Evolutionary conservation across 1,139 yeast species (phyloP), one percentile per base, ranked within the genome.

Genomic region (Blastobotrys serpentis): DNA sequence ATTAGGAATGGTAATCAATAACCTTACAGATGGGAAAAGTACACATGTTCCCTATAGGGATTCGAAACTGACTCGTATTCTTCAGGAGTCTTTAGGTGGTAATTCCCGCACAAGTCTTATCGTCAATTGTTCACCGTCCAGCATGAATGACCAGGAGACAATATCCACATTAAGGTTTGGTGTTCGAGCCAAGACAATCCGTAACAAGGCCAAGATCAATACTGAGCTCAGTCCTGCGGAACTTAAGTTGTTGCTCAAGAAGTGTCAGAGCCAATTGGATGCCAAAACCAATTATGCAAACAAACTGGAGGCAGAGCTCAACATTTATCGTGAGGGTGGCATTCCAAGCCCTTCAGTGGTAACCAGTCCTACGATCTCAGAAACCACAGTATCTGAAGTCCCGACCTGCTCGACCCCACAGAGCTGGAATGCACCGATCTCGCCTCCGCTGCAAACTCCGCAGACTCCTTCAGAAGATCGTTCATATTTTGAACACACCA

Each of bases 71-170:
- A 88, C 97, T 0, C 73, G 95, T 52, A 81, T 89, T 11, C 68
- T 89, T 38, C 95, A 87, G 64, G 95, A 87, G 59, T 82, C 95
- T 0, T 70, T 89, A 21, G 96, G 96, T 2, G 96, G 96, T 1
- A 88, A 89, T 64, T 82, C 94, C 1, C 72, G 92, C 50, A 89
- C 96, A 0, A 79, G 88, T 1, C 72, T 89, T 45, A 82, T 89
- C 32, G 76, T 89, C 43, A 86, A 84, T 57, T 85, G 95, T 55
- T 85, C 95, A 0, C 87, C 92, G 0, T 76, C 86, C 0, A 65
- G 74, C 0, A 61, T 65, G 32, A 82, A 88, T 60, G 84, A 77
- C 50, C 64, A 69, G 16, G 96, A 88, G 62, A 86, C 96, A 0
- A 56, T 87, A 11, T 82, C 92, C 4, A 84, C 95, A 0, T 69